These are phyloP conservation scores for Torulaspora indica DNA, from an alignment of 805 yeast genomes.

Conservation along the genomic window DNA sequence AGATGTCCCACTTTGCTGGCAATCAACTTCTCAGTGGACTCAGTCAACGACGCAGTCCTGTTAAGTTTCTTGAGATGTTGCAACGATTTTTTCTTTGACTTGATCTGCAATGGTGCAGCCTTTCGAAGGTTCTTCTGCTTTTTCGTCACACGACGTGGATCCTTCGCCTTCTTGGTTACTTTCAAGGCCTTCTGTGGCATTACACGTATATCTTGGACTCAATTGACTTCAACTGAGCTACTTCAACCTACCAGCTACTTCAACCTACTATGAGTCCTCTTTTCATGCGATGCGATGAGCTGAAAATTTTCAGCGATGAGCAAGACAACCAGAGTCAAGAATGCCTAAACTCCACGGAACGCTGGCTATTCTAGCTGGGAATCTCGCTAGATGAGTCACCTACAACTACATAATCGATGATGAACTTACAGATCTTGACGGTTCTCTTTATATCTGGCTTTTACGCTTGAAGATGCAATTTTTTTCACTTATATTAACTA, in stretches of 20 bases:
- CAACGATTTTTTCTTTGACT: constrained; percentile 57
- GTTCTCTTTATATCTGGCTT: too few relatives aligned
- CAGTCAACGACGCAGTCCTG: constrained; percentile 47
- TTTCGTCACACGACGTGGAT: constrained; percentile 48
- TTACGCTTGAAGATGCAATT: too few relatives aligned
- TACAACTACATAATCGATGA: too few relatives aligned
- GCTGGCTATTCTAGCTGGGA: too few relatives aligned
- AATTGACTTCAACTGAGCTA: background rate
- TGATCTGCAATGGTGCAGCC: constrained; percentile 70
- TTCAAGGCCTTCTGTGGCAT: constrained; percentile 78
- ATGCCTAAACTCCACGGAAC: too few relatives aligned
- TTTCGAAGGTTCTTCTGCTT: constrained; percentile 58
- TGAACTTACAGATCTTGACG: too few relatives aligned
- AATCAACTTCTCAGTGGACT: constrained; percentile 76
- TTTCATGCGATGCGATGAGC: constrained; percentile 14
- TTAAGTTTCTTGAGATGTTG: constrained; percentile 51
- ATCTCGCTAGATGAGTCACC: too few relatives aligned
- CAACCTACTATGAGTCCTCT: background rate
- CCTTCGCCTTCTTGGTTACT: constrained; percentile 40
- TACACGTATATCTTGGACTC: too few relatives aligned
- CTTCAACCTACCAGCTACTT: too few relatives aligned
- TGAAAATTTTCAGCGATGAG: constrained; percentile 8
- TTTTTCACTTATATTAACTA: background rate
- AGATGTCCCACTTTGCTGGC: constrained; percentile 91
- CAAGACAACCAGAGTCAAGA: constrained; percentile 10